Percentiles rank a stretch among this genome's conserved stretches.
phyloP scores from a whole-genome alignment of 1,139 yeast genomes.

The Yamadazyma kanchanaburiensis region DNA sequence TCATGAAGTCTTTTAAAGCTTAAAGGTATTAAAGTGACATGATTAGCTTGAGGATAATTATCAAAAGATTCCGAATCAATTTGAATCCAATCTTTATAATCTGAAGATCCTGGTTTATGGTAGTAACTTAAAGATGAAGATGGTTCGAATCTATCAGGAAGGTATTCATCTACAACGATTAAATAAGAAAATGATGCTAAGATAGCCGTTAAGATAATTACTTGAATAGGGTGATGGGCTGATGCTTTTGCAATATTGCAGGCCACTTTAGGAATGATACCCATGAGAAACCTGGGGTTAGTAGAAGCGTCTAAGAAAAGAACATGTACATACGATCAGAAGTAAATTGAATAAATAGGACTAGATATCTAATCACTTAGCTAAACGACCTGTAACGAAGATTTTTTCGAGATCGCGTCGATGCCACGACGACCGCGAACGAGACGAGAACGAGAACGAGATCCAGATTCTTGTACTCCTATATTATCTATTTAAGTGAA shows the following conservation, averaged over 20 bases:
- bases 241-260: constrained; percentile 57
- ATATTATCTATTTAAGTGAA: constrained; percentile 81
- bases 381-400: constrained; percentile 4
- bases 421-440: constrained; percentile 1
- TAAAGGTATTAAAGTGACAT: constrained; percentile 51
- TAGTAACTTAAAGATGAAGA: constrained; percentile 27
- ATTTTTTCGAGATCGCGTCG: constrained; percentile 4
- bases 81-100: constrained; percentile 42
- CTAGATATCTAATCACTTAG: too few species aligned
- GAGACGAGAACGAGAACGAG: not conserved
- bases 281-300: too few species aligned
- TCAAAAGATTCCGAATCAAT: constrained; percentile 26
- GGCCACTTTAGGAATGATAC: constrained; percentile 28
- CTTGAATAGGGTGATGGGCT: constrained; percentile 87
- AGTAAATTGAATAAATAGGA: too few species aligned
- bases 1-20: constrained; percentile 47
- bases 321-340: not conserved
- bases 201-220: constrained; percentile 69
- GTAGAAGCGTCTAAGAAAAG: not conserved
- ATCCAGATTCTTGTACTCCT: not conserved
- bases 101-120: constrained; percentile 41
- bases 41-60: constrained; percentile 38
- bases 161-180: constrained; percentile 76
- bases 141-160: constrained; percentile 36
- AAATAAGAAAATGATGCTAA: constrained; percentile 81